A percentile compares a stretch with the other conserved stretches of the same genome.
These are phyloP conservation scores for Ceratobasidium sp. DNA, from an alignment of 1,284 basidiomycete genomes.

Conservation along the genomic window DNA sequence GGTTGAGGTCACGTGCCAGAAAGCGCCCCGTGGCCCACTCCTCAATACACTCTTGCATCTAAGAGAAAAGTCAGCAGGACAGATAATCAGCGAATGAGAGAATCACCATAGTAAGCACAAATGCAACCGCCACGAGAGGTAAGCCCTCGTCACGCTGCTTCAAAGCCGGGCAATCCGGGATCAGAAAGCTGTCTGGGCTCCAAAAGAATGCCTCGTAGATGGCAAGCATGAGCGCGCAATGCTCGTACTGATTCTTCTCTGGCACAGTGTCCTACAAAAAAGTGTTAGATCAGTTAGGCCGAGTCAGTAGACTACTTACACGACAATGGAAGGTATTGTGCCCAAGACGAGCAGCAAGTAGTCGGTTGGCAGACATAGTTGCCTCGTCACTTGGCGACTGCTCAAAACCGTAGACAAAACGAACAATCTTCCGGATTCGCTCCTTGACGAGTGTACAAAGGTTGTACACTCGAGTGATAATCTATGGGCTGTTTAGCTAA, in stretches of 20 bases:
- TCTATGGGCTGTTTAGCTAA: neutral
- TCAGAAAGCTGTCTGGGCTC: neutral
- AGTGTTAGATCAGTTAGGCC: neutral
- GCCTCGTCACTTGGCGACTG: neutral
- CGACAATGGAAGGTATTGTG: constrained; percentile 15
- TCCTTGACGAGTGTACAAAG: neutral
- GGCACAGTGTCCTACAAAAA: neutral
- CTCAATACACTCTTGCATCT: constrained; percentile 33
- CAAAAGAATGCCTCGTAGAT: constrained; percentile 6
- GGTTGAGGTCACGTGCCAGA: neutral
- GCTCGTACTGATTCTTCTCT: neutral
- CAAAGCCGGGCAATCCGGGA: neutral
- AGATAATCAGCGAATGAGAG: neutral
- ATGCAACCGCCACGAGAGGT: constrained; percentile 17
- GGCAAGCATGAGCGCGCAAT: neutral
- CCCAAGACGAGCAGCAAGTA: neutral
- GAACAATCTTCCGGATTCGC: neutral
- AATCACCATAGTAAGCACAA: constrained; percentile 8
- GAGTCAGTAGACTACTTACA: neutral
- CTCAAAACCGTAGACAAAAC: neutral
- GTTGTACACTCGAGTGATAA: neutral
- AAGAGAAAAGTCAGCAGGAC: neutral
- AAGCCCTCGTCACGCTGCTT: neutral
- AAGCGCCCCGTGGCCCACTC: neutral
- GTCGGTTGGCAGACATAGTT: neutral